A percentile compares a stretch with the other conserved stretches of the same genome.
Evolutionary conservation across 1,284 basidiomycete species (phyloP).

Genomic region (Cryptococcus sp.): DNA sequence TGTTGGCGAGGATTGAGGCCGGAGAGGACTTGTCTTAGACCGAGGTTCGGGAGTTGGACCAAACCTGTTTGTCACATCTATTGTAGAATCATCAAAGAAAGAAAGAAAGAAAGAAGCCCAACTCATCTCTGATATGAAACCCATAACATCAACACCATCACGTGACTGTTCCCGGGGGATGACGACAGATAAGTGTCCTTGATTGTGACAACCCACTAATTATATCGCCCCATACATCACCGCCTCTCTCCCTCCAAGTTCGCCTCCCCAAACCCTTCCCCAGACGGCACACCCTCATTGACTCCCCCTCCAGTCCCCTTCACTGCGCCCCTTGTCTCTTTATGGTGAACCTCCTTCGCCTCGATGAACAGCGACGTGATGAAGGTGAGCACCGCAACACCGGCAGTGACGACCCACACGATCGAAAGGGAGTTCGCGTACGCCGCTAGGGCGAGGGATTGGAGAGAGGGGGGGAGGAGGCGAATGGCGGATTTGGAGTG

Average conservation of each 20-base stretch:
- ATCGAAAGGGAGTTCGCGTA: constrained; percentile 36
- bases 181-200: not conserved
- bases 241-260: constrained; percentile 9
- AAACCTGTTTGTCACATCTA: not conserved
- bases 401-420: constrained; percentile 29
- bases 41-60: not conserved
- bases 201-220: too few relatives aligned
- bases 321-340: not conserved
- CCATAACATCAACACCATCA: not conserved
- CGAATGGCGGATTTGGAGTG: constrained; percentile 47
- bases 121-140: not conserved
- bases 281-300: constrained; percentile 5
- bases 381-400: constrained; percentile 32
- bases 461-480: constrained; percentile 22
- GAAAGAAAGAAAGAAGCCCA: too few relatives aligned
- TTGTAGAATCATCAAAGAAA: not conserved
- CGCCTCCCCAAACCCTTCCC: constrained; percentile 10
- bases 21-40: constrained; percentile 15
- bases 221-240: not conserved
- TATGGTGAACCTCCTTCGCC: constrained; percentile 22
- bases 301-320: constrained; percentile 6
- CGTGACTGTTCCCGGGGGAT: not conserved
- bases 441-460: constrained; percentile 35
- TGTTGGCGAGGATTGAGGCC: constrained; percentile 51
- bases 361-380: constrained; percentile 30